Percentiles rank a stretch among this genome's conserved stretches.
Evolutionary conservation across 305 asterid genomes (phyloP).

Genomic region (Fraxinus latifolia): DNA sequence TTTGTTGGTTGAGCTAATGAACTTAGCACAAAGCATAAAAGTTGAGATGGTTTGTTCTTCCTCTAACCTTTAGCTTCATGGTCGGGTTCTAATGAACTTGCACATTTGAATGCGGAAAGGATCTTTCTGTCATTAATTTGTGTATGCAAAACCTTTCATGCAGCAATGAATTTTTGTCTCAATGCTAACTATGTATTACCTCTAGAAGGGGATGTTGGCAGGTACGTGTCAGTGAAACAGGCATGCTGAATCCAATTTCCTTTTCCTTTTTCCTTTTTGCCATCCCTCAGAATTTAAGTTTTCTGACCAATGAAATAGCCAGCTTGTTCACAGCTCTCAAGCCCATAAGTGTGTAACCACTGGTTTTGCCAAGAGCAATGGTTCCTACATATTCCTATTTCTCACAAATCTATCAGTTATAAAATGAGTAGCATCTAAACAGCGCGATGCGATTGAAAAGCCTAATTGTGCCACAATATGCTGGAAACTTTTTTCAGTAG

Average conservation of each 20-base stretch:
- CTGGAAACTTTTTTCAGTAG: slow-evolving; percentile 21
- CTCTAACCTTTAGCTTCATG: not conserved
- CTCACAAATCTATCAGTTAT: slow-evolving; percentile 60
- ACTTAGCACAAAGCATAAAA: not conserved
- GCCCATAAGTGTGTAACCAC: slow-evolving; percentile 72
- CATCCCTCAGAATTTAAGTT: slow-evolving; percentile 36
- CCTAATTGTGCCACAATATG: slow-evolving; percentile 59
- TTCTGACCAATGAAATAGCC: slow-evolving; percentile 53
- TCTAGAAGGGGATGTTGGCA: too few relatives aligned
- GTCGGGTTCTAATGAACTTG: not conserved
- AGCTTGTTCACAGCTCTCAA: slow-evolving; percentile 64
- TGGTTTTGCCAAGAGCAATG: slow-evolving; percentile 60
- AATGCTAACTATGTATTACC: too few relatives aligned
- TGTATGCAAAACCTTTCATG: not conserved
- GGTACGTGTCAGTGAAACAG: too few relatives aligned
- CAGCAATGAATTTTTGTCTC: too few relatives aligned
- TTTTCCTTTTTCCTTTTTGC: too few relatives aligned
- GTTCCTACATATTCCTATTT: slow-evolving; percentile 72
- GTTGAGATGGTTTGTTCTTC: not conserved
- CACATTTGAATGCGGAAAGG: not conserved
- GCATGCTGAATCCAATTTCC: too few relatives aligned
- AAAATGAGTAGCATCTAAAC: slow-evolving; percentile 69
- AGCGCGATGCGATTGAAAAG: slow-evolving; percentile 43
- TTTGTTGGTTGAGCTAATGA: not conserved
- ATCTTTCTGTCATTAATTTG: not conserved